Percentiles rank a stretch among this genome's conserved stretches.
Evolutionary conservation across 768 basidiomycete species (phyloP).

Genomic region (Ephemerocybe angulata): DNA sequence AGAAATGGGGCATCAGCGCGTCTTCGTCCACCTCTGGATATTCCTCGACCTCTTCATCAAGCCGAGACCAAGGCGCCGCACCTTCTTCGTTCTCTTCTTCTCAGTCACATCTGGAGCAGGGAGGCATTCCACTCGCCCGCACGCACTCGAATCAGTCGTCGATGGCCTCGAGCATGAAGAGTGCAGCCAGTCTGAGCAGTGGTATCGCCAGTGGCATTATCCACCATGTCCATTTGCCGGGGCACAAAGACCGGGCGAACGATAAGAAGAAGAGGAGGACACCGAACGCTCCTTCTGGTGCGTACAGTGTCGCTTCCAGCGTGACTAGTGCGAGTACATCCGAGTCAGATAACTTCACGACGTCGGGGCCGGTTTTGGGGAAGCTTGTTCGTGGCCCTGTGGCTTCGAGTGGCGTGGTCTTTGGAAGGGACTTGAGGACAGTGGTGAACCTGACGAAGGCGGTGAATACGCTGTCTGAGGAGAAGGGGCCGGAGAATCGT

Average conservation of each 20-base stretch:
- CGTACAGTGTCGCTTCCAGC: constrained; percentile 49
- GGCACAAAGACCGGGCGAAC: constrained; percentile 12
- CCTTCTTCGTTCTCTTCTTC: constrained; percentile 1
- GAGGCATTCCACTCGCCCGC: constrained; percentile 26
- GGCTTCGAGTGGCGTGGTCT: constrained; percentile 52
- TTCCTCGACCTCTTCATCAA: constrained; percentile 42
- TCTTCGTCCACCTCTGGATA: constrained; percentile 41
- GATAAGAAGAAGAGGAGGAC: constrained; percentile 46
- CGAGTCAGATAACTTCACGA: constrained; percentile 43
- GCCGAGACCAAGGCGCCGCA: constrained; percentile 12
- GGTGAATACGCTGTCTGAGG: constrained; percentile 17
- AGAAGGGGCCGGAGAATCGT: neutral
- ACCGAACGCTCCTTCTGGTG: constrained; percentile 58
- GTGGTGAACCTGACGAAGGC: constrained; percentile 29
- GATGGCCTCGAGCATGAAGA: constrained; percentile 16
- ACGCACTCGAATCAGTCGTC: constrained; percentile 37
- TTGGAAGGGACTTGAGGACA: constrained; percentile 53
- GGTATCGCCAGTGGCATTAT: constrained; percentile 3
- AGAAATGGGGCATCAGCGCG: constrained; percentile 36
- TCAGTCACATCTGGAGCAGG: constrained; percentile 27
- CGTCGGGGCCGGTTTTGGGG: constrained; percentile 52
- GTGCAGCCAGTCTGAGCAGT: constrained; percentile 12
- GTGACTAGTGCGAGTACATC: constrained; percentile 43
- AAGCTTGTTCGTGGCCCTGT: constrained; percentile 53
- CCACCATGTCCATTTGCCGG: constrained; percentile 4